A percentile compares a stretch with the other conserved stretches of the same genome.
These are phyloP conservation scores for Paecilomyces niveus DNA, from an alignment of 2,329 filamentous ascomycete genomes.

Conservation along the genomic window DNA sequence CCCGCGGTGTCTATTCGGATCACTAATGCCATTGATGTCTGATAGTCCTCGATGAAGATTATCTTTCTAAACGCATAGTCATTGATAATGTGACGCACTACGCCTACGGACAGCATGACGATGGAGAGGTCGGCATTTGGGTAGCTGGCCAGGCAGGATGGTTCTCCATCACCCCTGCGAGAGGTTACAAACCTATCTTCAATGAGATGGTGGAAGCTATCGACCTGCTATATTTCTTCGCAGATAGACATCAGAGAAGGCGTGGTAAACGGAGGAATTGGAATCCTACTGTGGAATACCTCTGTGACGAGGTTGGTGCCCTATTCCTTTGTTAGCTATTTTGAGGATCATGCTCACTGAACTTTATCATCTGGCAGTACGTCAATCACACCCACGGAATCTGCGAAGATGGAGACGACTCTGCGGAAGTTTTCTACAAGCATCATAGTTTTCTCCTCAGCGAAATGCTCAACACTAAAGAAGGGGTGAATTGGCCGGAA, in stretches of 20 bases:
- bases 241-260: slow-evolving; percentile 48
- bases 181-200: slow-evolving; percentile 47
- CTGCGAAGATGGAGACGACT: slow-evolving; percentile 39
- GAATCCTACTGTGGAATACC: slow-evolving; percentile 30
- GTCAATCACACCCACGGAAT: slow-evolving; percentile 34
- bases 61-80: slow-evolving; percentile 36
- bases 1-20: not conserved
- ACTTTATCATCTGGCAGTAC: slow-evolving; percentile 22
- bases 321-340: slow-evolving; percentile 3
- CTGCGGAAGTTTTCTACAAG: slow-evolving; percentile 39
- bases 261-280: slow-evolving; percentile 23
- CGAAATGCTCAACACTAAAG: slow-evolving; percentile 40
- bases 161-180: slow-evolving; percentile 51
- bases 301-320: slow-evolving; percentile 33
- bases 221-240: slow-evolving; percentile 53
- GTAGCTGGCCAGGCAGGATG: slow-evolving; percentile 56
- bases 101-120: slow-evolving; percentile 45
- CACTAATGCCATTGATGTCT: slow-evolving; percentile 1
- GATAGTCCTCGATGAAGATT: slow-evolving; percentile 32
- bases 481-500: slow-evolving; percentile 38
- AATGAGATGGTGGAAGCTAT: slow-evolving; percentile 53
- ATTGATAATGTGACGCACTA: slow-evolving; percentile 44
- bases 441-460: slow-evolving; percentile 40
- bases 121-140: slow-evolving; percentile 53
- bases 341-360: not conserved